Percentiles rank a stretch among this genome's conserved stretches.
Evolutionary conservation across 176 grass and related monocot genomes (phyloP).

Genomic region (Carex pumila): DNA sequence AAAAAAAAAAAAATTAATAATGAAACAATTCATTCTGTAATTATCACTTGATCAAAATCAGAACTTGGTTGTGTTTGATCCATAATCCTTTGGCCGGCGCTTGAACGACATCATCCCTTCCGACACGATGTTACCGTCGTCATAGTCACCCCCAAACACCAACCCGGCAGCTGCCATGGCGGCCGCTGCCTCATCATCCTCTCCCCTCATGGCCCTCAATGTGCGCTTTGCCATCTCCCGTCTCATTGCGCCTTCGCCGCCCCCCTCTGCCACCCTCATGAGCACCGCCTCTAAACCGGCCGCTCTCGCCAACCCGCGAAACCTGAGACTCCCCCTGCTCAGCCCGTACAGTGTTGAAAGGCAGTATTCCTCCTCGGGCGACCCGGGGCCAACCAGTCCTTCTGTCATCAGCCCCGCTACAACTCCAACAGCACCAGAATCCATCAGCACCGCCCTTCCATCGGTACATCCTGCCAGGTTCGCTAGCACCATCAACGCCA

Average conservation of each 20-base stretch:
- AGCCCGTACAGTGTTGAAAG: conserved; percentile 36
- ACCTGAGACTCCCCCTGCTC: conserved; percentile 38
- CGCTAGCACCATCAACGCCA: conserved; percentile 62
- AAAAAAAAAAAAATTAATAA: background rate
- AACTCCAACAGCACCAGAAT: conserved; percentile 19
- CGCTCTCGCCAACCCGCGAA: conserved; percentile 24
- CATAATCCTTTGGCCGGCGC: conserved; percentile 17
- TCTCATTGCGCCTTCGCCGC: conserved; percentile 16
- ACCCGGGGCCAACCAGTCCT: background rate
- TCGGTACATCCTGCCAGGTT: conserved; percentile 48
- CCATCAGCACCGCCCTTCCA: conserved; percentile 38
- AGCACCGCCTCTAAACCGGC: conserved; percentile 28
- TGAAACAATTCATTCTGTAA: background rate
- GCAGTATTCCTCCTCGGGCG: conserved; percentile 39
- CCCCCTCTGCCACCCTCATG: conserved; percentile 23
- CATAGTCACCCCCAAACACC: background rate
- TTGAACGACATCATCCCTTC: conserved; percentile 29
- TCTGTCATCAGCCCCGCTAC: conserved; percentile 28
- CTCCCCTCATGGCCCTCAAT: conserved; percentile 35
- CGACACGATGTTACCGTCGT: conserved; percentile 19
- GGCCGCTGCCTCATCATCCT: background rate
- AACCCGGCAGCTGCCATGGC: background rate
- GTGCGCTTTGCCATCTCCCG: conserved; percentile 41
- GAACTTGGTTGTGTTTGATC: conserved; percentile 29
- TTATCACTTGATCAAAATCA: background rate